These are phyloP conservation scores for Phaseolus coccineus DNA, from an alignment of 331 rosid species.

Conservation along the genomic window DNA sequence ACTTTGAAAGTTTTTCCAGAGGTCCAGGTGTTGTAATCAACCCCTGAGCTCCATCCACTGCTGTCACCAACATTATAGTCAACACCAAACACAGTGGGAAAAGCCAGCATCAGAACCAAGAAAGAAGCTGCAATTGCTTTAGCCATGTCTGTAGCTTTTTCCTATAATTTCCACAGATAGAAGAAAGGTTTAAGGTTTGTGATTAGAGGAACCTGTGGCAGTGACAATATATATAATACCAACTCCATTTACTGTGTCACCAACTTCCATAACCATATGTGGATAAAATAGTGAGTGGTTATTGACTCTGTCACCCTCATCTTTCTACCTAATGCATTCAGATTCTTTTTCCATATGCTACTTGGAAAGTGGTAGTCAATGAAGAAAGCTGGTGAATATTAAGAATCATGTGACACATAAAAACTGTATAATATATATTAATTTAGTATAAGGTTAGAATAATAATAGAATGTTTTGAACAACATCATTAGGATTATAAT, in stretches of 20 bases:
- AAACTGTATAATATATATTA: background rate
- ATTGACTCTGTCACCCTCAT: constrained; percentile 33
- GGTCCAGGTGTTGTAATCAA: constrained; percentile 54
- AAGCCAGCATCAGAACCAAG: constrained; percentile 52
- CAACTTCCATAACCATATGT: constrained; percentile 21
- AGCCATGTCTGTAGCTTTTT: constrained; percentile 45
- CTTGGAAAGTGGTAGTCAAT: constrained; percentile 8
- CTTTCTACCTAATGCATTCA: constrained; percentile 52
- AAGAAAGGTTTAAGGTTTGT: background rate
- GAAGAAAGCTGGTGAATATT: background rate
- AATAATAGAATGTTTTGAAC: no score
- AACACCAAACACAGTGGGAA: constrained; percentile 55
- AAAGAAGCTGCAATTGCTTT: constrained; percentile 45
- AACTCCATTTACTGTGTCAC: constrained; percentile 38
- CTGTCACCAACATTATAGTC: constrained; percentile 58
- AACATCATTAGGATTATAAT: no score
- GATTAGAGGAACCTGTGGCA: background rate
- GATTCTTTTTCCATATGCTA: constrained; percentile 37
- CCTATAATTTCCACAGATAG: background rate
- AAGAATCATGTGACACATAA: background rate
- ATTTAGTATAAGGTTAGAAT: background rate
- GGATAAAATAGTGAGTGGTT: constrained; percentile 42
- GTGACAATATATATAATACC: constrained; percentile 31
- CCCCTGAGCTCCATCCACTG: constrained; percentile 45
- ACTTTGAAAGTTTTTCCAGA: constrained; percentile 54